phyloP scores from a whole-genome alignment of 1,139 yeast species.

The Magnusiomyces clavatus region DNA sequence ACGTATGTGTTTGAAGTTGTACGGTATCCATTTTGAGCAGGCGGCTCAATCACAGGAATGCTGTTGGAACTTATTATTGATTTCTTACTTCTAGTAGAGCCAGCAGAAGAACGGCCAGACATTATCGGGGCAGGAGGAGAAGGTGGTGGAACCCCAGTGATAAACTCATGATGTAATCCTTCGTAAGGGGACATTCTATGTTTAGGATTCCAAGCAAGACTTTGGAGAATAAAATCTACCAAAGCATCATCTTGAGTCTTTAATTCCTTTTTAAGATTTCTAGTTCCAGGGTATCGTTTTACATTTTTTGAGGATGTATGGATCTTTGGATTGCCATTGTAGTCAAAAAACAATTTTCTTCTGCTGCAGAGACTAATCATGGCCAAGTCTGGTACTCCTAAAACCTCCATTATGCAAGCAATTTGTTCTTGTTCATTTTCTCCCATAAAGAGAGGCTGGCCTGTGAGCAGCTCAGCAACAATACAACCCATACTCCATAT shows the following conservation, averaged over 20 bases:
- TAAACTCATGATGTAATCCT: slow-evolving; percentile 40
- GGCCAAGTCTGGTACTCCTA: slow-evolving; percentile 51
- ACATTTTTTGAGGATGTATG: slow-evolving; percentile 30
- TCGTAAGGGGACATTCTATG: slow-evolving; percentile 39
- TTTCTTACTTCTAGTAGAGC: neutral
- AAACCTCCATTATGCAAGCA: slow-evolving; percentile 47
- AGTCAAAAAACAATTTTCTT: slow-evolving; percentile 36
- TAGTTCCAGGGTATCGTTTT: slow-evolving; percentile 30
- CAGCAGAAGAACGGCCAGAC: neutral
- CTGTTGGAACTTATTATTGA: neutral
- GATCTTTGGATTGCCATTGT: slow-evolving; percentile 35
- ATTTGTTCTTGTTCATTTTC: slow-evolving; percentile 61
- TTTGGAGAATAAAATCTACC: slow-evolving; percentile 32
- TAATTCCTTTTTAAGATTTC: slow-evolving; percentile 24
- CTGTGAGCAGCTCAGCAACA: slow-evolving; percentile 56
- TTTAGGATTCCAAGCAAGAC: slow-evolving; percentile 50
- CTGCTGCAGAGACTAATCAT: slow-evolving; percentile 35
- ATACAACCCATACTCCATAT: slow-evolving; percentile 77
- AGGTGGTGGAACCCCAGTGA: slow-evolving; percentile 22
- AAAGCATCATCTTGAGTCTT: slow-evolving; percentile 29
- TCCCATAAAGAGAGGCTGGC: slow-evolving; percentile 64
- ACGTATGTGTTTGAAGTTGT: neutral
- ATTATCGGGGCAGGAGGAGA: neutral
- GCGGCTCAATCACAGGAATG: slow-evolving; percentile 6
- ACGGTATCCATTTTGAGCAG: neutral